Evolutionary conservation across 805 yeast genomes (phyloP).

Genomic region (Kodamaea kaohsiungensis): DNA sequence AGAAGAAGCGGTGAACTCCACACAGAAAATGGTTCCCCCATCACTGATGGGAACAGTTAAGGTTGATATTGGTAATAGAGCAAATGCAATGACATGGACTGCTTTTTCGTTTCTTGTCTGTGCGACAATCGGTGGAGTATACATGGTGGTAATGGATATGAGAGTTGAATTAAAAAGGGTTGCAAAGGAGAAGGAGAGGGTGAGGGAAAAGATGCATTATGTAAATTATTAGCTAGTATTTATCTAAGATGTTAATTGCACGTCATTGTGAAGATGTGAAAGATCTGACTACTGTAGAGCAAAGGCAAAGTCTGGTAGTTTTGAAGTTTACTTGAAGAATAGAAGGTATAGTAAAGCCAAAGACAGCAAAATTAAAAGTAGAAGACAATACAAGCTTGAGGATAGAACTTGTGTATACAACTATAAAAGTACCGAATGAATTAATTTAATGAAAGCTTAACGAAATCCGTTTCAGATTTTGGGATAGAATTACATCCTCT

Average conservation of each 20-base stretch:
- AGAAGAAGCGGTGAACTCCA: constrained; percentile 54
- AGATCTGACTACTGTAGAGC: no score
- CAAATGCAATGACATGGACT: constrained; percentile 62
- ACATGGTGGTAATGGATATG: neutral
- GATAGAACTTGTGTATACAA: no score
- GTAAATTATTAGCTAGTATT: neutral
- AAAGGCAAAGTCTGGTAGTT: no score
- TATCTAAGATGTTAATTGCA: no score
- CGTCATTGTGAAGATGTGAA: no score
- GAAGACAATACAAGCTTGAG: no score
- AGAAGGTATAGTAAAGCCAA: neutral
- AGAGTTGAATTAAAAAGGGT: neutral
- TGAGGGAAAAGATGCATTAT: neutral
- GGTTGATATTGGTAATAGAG: constrained; percentile 49
- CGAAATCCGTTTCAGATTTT: no score
- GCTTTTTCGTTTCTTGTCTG: constrained; percentile 51
- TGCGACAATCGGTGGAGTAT: constrained; percentile 32
- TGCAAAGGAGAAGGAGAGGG: neutral
- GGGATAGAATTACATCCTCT: no score
- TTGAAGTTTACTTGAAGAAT: no score
- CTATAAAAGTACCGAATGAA: no score
- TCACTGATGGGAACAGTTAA: constrained; percentile 52
- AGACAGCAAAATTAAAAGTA: no score
- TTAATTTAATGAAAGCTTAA: no score
- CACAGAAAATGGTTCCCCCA: constrained; percentile 42